Base-by-base conservation (phyloP, 2,329 filamentous ascomycete species). In the Paraphoma sp. region DNA sequence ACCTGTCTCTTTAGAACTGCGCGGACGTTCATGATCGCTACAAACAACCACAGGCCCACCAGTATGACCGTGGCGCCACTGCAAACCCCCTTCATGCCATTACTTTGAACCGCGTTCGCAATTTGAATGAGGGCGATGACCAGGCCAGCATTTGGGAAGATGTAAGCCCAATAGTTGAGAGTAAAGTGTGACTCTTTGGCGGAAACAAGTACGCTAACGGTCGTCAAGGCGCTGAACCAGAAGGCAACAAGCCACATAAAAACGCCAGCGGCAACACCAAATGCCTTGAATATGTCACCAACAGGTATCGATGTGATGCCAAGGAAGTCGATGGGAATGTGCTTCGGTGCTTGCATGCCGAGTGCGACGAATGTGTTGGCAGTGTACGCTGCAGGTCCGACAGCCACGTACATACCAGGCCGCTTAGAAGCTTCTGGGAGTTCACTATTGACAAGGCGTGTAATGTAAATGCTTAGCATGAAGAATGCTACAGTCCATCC, bases 401-500 rank as follows among this genome's bases (percentile, higher is more conserved):
- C 82, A 1, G 80, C 79, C 18, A 84, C 80, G 61, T 81, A 84
- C 81, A 84, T 83, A 4, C 78, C 79, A 3, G 78, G 79, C 12
- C 79, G 68, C 18, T 76, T 75, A 0, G 68, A 57, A 0, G 76
- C 71, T 5, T 72, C 69, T 1, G 82, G 82, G 1, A 84, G 59
- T 1, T 88, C 84, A 3, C 81, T 81, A 62, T 86, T 83, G 83
- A 91, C 87, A 10, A 91, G 79, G 4, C 89, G 83, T 82, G 91
- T 89, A n/a, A 91, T 80, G 10, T 89, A 84, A 18, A 86, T 86
- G 44, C 90, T 83, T 79, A 89, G 89, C 72, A 88, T 89, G 75
- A 90, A 83, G 54, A 87, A 80, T 1, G 87, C 84, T 6, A 91
- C 82, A 6, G 83, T 83, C 60, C 89, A 83, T 4, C 89, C 89